phyloP scores from a whole-genome alignment of 2,329 filamentous ascomycete species.

The Lachnellula arida region DNA sequence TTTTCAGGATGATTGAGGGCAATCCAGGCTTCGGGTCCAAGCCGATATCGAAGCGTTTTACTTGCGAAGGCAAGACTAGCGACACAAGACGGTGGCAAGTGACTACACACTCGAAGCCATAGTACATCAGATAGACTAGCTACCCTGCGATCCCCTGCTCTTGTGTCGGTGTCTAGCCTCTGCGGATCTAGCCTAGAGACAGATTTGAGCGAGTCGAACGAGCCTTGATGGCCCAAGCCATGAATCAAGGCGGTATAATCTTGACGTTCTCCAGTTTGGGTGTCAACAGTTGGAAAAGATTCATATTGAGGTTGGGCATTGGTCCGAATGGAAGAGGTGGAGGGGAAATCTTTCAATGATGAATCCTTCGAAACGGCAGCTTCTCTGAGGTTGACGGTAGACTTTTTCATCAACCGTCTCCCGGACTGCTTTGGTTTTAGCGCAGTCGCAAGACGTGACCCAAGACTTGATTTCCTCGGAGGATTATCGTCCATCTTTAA shows the following conservation, averaged over 20 bases:
- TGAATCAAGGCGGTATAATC: constrained; percentile 32
- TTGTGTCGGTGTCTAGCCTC: constrained; percentile 12
- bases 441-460: constrained; percentile 7
- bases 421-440: constrained; percentile 7
- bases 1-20: constrained; percentile 40
- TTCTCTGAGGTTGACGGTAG: neutral
- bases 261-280: constrained; percentile 29
- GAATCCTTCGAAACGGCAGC: neutral
- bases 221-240: constrained; percentile 28
- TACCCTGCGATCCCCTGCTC: constrained; percentile 38
- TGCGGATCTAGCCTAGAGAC: neutral
- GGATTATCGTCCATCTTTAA: neutral
- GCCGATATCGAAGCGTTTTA: constrained; percentile 40
- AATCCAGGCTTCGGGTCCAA: constrained; percentile 39
- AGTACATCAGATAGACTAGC: constrained; percentile 40
- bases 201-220: constrained; percentile 21
- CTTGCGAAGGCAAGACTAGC: constrained; percentile 46
- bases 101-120: constrained; percentile 41
- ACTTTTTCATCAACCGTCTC: neutral
- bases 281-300: constrained; percentile 11
- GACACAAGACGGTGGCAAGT: constrained; percentile 41
- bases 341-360: neutral
- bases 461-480: constrained; percentile 4
- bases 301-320: neutral
- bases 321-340: neutral